Base-by-base conservation (phyloP, 2,329 filamentous ascomycete species). In the Cladosporium oxysporum region DNA sequence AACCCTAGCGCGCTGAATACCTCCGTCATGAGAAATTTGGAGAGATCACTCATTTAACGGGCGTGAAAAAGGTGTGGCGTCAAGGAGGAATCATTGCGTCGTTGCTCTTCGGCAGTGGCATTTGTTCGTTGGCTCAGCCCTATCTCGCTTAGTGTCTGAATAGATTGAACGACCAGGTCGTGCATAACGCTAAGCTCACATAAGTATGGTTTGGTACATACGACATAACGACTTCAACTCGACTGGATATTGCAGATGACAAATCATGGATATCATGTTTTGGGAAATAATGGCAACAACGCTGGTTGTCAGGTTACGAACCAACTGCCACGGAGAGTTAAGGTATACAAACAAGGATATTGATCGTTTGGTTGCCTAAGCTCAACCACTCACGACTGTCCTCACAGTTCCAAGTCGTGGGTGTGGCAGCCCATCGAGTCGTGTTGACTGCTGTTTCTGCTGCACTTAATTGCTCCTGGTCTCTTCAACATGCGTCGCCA, bases 1-100 rank as follows among this genome's bases (percentile, higher is more conserved):
- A 47, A 64, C 23, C 58, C 67, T 18, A 68, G 35, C 21, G 62
- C 58, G 26, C 60, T 62, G 52, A 66, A 66, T 7, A 66, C 33
- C 29, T 68, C 67, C 4, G 0, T 58, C 62, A 65, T 65, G 60
- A 31, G 29, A 14, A 29, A 3, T 16, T 53, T 26, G 26, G 14
- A 16, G 49, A 29, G 8, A 21, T 47, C 14, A 21, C 10, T n/a
- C 41, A 47, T 47, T 23, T 18, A 47, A 7, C 11, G 41, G n/a
- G n/a, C n/a, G 41, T 21, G 41, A 4, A 7, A 47, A 2, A 12
- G 5, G 16, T 47, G 41, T 47, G n/a, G 41, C 41, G 41, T 47
- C 14, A 12, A 47, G 41, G 41, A 47, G 10, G 41, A 21, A 47
- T 21, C 7, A 47, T 21, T 47, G 41, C 41, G 41, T 21, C n/a